Evolutionary conservation across 345 rosid species (phyloP).

Genomic region (Gossypium rotundifolium): DNA sequence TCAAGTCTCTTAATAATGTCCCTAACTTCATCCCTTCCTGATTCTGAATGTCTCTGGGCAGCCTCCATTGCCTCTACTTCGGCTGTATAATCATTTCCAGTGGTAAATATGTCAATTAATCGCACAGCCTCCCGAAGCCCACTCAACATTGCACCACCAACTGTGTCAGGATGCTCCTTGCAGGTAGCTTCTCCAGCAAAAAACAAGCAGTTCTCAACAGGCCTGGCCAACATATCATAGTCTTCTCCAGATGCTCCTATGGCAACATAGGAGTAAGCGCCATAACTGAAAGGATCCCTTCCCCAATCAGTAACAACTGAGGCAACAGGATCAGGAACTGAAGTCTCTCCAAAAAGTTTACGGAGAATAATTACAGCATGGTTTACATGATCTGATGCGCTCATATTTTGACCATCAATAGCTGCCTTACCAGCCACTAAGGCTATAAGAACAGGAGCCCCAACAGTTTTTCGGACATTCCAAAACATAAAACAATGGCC

Average conservation of each 20-base stretch:
- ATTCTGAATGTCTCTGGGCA: constrained; percentile 67
- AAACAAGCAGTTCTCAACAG: constrained; percentile 87
- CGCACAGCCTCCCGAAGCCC: constrained; percentile 99
- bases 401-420: constrained; percentile 57
- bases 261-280: constrained; percentile 98
- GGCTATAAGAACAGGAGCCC: constrained; percentile 98
- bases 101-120: constrained; percentile 72
- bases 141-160: constrained; percentile 99
- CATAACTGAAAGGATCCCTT: constrained; percentile 91
- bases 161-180: constrained; percentile 99
- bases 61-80: constrained; percentile 89
- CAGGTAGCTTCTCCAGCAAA: constrained; percentile 99
- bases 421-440: constrained; percentile 98
- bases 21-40: constrained; percentile 89
- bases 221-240: constrained; percentile 90
- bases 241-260: constrained; percentile 99
- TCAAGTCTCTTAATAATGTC: constrained; percentile 91
- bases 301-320: constrained; percentile 99
- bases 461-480: constrained; percentile 92
- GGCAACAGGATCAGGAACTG: constrained; percentile 92
- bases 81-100: constrained; percentile 82
- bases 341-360: constrained; percentile 81
- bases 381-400: constrained; percentile 69
- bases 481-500: constrained; percentile 99
- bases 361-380: constrained; percentile 91